Base-by-base conservation (phyloP, 2,329 filamentous ascomycete genomes). In the Dactylellina sp. region DNA sequence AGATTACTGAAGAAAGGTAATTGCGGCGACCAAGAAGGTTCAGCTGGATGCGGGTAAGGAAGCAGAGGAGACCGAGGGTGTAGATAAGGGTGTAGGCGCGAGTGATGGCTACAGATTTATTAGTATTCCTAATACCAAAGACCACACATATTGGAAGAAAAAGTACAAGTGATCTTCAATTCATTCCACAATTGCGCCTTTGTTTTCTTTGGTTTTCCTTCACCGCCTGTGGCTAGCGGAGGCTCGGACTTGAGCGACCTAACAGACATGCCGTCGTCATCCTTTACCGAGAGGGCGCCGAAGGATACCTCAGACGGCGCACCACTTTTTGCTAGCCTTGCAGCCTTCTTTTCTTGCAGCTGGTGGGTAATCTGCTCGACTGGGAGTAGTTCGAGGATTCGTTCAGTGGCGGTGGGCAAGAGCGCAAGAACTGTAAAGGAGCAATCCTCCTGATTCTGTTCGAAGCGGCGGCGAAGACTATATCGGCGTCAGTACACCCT, bases 381-480 rank as follows among this genome's bases (percentile, higher is more conserved):
- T 60, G 96, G 92, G 78, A 98, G 87, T 32, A 90, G 89, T 77
- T 92, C 89, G 79, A 97, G 85, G 78, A 99, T 90, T 80, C 96
- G 94, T 77, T 95, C 89, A 22, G 93, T 93, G 5, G 93, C 91
- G 35, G 94, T 96, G 2, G 95, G 95, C 7, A 99, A 86, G 63
- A 99, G 88, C 28, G 94, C 95, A n/a, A 98, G 89, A 47, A 98
- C 93, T 39, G 95, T 99, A 81, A 96, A 97, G 52, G 94, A 97
- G 83, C 95, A 99, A 82, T 99, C 95, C 81, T 97, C 94, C 81
- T 99, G 95, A 82, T 99, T 99, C 82, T 99, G 95, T 81, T 98
- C 92, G 83, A 99, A 99, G 80, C 95, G 91, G 71, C 95, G 91
- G 57, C 93, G 93, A 75, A 99, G 87, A 82, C 94, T 98, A 79